Evolutionary conservation across 1,284 basidiomycete species (phyloP).

Genomic region (Melampsora americana): DNA sequence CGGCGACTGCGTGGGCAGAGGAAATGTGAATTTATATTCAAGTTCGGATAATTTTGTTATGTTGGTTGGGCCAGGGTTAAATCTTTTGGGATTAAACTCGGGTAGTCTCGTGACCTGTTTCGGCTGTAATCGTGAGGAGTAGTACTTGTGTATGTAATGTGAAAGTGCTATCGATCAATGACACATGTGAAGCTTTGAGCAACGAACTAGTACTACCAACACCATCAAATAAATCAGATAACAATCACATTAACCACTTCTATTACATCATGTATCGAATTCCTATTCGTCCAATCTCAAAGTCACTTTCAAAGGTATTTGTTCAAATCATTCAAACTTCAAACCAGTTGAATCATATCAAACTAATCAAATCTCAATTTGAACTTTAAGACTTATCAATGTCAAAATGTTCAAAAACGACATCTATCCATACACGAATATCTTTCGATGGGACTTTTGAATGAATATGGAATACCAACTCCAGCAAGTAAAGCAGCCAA

Average conservation of each 20-base stretch:
- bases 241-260: too few species aligned
- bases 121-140: neutral
- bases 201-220: too few species aligned
- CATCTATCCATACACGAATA: conserved; percentile 98
- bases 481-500: conserved; percentile 86
- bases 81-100: neutral
- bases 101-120: neutral
- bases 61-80: neutral
- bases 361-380: neutral
- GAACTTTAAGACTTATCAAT: neutral
- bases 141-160: too few species aligned
- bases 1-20: neutral
- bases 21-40: conserved; percentile 9
- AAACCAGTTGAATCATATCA: too few species aligned
- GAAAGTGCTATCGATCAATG: neutral
- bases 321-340: neutral
- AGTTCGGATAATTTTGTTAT: neutral
- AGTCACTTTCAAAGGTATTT: conserved; percentile 27
- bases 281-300: conserved; percentile 22
- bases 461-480: conserved; percentile 96
- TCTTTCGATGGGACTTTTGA: conserved; percentile 90
- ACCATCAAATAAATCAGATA: too few species aligned
- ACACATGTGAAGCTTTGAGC: neutral
- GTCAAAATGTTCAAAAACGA: conserved; percentile 65
- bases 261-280: conserved; percentile 39